Percentiles rank a stretch among this genome's conserved stretches.
Evolutionary conservation across 192 early-diverging fungal species (phyloP).

Genomic region (Coemansia sp.): DNA sequence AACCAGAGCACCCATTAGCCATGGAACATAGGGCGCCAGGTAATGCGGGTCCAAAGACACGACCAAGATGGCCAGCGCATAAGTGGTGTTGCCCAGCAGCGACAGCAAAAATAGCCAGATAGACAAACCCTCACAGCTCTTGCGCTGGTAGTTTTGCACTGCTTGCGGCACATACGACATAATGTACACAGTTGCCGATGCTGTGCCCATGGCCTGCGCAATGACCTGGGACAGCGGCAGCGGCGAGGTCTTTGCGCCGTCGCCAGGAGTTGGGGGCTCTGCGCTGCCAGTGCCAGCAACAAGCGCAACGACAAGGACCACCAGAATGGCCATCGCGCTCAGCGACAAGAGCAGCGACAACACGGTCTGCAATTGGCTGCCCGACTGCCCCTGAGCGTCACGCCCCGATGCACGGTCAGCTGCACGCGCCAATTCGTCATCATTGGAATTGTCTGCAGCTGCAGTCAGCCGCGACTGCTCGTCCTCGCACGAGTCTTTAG

Average conservation of each 20-base stretch:
- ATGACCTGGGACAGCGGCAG: slow-evolving; percentile 24
- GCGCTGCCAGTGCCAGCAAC: slow-evolving; percentile 3
- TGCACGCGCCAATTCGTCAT: not conserved
- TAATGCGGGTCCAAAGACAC: slow-evolving; percentile 64
- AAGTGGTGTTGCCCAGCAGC: slow-evolving; percentile 70
- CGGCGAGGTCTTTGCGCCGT: not conserved
- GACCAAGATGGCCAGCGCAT: slow-evolving; percentile 70
- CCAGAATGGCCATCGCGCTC: slow-evolving; percentile 25
- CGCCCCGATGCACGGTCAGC: slow-evolving; percentile 1
- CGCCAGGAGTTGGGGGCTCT: not conserved
- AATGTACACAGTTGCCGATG: slow-evolving; percentile 45
- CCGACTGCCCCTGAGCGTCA: not conserved
- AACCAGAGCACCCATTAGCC: slow-evolving; percentile 73
- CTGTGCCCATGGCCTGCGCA: slow-evolving; percentile 46
- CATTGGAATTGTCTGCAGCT: not conserved
- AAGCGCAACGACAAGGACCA: slow-evolving; percentile 27
- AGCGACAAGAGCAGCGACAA: slow-evolving; percentile 31
- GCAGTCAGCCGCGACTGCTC: not conserved
- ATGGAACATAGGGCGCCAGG: slow-evolving; percentile 65
- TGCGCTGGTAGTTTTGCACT: slow-evolving; percentile 68
- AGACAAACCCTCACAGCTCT: slow-evolving; percentile 76
- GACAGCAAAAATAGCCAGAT: slow-evolving; percentile 78
- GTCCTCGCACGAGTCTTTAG: slow-evolving; percentile 5
- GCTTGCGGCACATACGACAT: slow-evolving; percentile 77
- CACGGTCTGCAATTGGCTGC: slow-evolving; percentile 13